These are phyloP conservation scores for Macadamia tetraphylla DNA, from an alignment of 164 flowering plant genomes.

Conservation along the genomic window DNA sequence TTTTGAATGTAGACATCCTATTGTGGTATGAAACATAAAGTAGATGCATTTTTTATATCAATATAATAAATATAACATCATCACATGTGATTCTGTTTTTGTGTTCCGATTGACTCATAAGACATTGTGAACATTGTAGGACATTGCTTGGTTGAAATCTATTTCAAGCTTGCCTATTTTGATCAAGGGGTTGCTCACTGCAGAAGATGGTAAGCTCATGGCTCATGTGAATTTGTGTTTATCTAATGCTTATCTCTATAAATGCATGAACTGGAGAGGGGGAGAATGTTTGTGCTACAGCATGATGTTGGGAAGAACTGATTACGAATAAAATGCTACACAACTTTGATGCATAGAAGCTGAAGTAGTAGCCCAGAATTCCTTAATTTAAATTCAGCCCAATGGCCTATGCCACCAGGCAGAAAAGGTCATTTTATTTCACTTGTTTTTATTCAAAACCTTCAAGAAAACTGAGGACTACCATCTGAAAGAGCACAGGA, in stretches of 20 bases:
- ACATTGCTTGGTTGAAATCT: constrained; percentile 69
- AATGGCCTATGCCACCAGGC: no score
- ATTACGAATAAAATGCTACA: no score
- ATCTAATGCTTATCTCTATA: not conserved
- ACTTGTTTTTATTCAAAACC: no score
- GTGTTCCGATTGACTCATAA: not conserved
- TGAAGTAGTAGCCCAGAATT: no score
- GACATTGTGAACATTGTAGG: constrained; percentile 36
- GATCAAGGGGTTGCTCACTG: constrained; percentile 72
- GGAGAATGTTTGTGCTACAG: no score
- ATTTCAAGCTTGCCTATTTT: constrained; percentile 78
- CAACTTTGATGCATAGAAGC: no score
- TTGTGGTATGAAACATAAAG: not conserved
- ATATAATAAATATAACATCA: not conserved
- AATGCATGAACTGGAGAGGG: no score
- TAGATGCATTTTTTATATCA: not conserved
- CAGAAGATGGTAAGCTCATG: constrained; percentile 64
- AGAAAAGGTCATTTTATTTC: no score
- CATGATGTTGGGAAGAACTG: no score
- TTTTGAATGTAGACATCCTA: not conserved
- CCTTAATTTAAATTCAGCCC: no score
- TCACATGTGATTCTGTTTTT: not conserved
- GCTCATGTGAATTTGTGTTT: not conserved
- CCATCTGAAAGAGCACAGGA: no score
- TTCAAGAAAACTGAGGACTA: no score